phyloP scores from a whole-genome alignment of 148 eudicot genomes.

The Nepenthes gracilis region DNA sequence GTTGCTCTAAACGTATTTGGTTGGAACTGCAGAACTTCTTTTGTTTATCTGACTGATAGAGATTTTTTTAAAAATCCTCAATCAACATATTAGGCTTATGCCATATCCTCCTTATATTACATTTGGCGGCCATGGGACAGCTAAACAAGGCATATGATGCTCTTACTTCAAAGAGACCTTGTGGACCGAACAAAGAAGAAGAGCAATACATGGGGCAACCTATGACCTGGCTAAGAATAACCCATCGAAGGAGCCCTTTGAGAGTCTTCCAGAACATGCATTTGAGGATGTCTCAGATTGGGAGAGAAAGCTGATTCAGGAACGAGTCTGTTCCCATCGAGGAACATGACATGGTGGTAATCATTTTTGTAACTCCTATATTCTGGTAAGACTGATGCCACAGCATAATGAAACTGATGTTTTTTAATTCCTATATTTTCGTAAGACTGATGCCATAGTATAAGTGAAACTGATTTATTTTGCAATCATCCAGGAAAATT shows the following conservation, averaged over 20 bases:
- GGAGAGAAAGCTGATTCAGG: constrained; percentile 83
- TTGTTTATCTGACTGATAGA: too few relatives aligned
- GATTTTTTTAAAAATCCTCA: too few relatives aligned
- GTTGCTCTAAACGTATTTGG: too few relatives aligned
- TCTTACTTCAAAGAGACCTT: constrained; percentile 70
- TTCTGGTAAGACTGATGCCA: neutral
- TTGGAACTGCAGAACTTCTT: too few relatives aligned
- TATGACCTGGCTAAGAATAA: constrained; percentile 82
- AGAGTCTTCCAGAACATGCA: constrained; percentile 64
- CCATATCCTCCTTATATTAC: neutral
- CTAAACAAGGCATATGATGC: constrained; percentile 50
- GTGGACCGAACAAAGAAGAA: constrained; percentile 88
- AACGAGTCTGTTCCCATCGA: constrained; percentile 65
- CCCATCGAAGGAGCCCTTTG: constrained; percentile 74
- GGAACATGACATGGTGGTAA: constrained; percentile 26
- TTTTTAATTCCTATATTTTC: too few relatives aligned
- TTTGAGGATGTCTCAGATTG: constrained; percentile 69
- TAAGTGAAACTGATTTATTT: too few relatives aligned
- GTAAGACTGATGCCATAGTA: too few relatives aligned
- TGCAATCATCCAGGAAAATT: too few relatives aligned
- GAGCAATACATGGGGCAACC: constrained; percentile 80
- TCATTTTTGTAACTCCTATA: neutral
- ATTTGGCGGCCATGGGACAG: constrained; percentile 22
- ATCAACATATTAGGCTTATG: too few relatives aligned
- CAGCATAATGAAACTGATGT: neutral